Conservation (phyloP, 805 yeast species). For the Myxozyma melibiosi region DNA sequence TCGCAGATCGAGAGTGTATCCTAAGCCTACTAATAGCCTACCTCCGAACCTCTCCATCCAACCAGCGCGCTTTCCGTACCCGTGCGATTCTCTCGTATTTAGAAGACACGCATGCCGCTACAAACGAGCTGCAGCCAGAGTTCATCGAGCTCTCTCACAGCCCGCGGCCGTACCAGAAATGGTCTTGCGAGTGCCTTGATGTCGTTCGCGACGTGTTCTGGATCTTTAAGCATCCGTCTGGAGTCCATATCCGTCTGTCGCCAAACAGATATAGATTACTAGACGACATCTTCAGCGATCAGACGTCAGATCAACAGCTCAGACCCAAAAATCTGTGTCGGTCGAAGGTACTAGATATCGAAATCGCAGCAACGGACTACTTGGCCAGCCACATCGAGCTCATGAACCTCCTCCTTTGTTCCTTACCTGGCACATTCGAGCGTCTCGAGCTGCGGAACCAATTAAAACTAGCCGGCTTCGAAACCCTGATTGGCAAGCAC, state of each 20-base stretch:
- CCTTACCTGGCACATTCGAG: not conserved
- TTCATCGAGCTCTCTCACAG: slow-evolving; percentile 21
- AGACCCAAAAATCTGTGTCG: not conserved
- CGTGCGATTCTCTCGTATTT: slow-evolving; percentile 9
- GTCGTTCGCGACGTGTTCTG: slow-evolving; percentile 27
- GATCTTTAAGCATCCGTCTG: slow-evolving; percentile 19
- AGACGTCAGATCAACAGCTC: not conserved
- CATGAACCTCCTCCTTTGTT: slow-evolving; percentile 13
- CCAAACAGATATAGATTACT: not conserved
- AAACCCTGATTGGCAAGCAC: slow-evolving; percentile 13
- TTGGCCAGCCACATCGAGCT: slow-evolving; percentile 27
- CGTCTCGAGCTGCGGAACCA: slow-evolving; percentile 10
- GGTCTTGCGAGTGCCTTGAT: slow-evolving; percentile 19
- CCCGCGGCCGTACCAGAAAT: slow-evolving; percentile 22
- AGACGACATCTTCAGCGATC: not conserved
- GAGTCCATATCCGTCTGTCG: slow-evolving; percentile 3
- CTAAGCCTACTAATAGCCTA: slow-evolving; percentile 7
- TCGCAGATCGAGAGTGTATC: slow-evolving; percentile 14
- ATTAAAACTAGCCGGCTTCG: slow-evolving; percentile 23
- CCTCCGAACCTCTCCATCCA: slow-evolving; percentile 1
- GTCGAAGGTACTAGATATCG: slow-evolving; percentile 2
- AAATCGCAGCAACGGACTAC: slow-evolving; percentile 25
- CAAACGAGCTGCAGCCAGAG: slow-evolving; percentile 4
- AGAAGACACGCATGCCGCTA: slow-evolving; percentile 10
- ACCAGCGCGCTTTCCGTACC: slow-evolving; percentile 9